These are phyloP conservation scores for Melaleuca alternifolia DNA, from an alignment of 345 rosid genomes.

Conservation along the genomic window DNA sequence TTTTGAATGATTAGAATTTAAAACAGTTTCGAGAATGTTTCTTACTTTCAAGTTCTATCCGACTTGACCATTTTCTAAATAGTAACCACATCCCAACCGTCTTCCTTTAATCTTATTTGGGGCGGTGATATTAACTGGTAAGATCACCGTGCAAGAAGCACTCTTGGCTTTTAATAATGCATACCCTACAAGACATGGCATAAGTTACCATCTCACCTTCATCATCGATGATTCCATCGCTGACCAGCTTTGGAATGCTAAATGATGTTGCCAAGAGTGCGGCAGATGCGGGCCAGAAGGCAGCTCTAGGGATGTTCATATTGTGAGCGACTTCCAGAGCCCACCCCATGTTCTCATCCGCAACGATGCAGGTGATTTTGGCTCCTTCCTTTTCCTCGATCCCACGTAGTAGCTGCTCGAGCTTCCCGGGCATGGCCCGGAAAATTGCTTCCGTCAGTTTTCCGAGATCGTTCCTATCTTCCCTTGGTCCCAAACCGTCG, in stretches of 20 bases:
- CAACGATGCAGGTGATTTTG: not conserved
- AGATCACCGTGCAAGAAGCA: too few relatives aligned
- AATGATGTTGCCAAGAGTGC: not conserved
- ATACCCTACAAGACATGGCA: too few relatives aligned
- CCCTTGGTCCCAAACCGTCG: not conserved
- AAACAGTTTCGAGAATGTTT: too few relatives aligned
- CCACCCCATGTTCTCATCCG: constrained; percentile 1
- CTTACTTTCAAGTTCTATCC: too few relatives aligned
- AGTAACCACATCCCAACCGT: too few relatives aligned
- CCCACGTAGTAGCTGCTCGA: not conserved
- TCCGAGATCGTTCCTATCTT: constrained; percentile 3
- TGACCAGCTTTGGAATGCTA: not conserved
- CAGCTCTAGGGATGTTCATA: constrained; percentile 1
- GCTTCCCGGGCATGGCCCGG: not conserved
- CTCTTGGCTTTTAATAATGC: too few relatives aligned
- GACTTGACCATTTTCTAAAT: too few relatives aligned
- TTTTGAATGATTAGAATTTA: too few relatives aligned
- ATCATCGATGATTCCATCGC: not conserved
- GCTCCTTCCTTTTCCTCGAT: not conserved
- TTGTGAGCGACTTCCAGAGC: constrained; percentile 1
- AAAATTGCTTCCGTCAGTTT: not conserved
- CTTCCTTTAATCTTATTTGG: not conserved
- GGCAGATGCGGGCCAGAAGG: not conserved
- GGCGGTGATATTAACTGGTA: too few relatives aligned
- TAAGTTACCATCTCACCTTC: not conserved